Evolutionary conservation across 139 green algal species (phyloP).

Genomic region (Auxenochlorella protothecoides): DNA sequence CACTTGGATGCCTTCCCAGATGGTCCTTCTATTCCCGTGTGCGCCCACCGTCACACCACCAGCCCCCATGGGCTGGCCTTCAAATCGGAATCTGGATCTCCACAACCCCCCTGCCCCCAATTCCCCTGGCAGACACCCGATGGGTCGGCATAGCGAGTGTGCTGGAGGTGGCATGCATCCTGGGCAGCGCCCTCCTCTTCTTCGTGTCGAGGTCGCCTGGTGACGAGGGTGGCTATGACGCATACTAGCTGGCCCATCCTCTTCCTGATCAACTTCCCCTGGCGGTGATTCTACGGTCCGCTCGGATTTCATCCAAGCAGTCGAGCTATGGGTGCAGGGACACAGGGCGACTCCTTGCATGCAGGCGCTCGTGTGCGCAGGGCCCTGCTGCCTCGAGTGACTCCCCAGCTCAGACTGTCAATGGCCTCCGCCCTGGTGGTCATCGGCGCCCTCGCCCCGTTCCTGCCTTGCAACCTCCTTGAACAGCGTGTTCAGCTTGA

Average conservation of each 20-base stretch:
- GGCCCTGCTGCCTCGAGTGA: not conserved
- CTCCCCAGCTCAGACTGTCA: too few species aligned
- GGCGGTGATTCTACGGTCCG: too few species aligned
- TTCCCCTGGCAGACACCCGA: slow-evolving; percentile 18
- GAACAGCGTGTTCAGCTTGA: slow-evolving; percentile 23
- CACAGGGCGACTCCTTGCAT: not conserved
- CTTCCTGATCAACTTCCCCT: not conserved
- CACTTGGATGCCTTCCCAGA: too few species aligned
- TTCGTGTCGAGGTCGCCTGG: slow-evolving; percentile 53
- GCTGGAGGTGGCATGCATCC: slow-evolving; percentile 42
- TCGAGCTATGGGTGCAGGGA: not conserved
- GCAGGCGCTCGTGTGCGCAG: not conserved
- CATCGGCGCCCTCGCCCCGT: not conserved
- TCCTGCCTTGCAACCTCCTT: slow-evolving; percentile 7
- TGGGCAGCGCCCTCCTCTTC: slow-evolving; percentile 59
- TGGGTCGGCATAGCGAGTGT: slow-evolving; percentile 43
- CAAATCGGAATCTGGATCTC: not conserved
- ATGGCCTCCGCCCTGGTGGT: too few species aligned
- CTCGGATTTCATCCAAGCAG: too few species aligned
- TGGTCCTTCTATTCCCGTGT: too few species aligned
- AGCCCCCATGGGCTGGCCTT: not conserved
- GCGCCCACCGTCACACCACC: not conserved
- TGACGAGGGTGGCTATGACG: slow-evolving; percentile 13
- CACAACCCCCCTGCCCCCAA: not conserved
- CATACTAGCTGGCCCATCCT: not conserved